Conservation (phyloP, 805 yeast species). For the Candida loeiensis region DNA sequence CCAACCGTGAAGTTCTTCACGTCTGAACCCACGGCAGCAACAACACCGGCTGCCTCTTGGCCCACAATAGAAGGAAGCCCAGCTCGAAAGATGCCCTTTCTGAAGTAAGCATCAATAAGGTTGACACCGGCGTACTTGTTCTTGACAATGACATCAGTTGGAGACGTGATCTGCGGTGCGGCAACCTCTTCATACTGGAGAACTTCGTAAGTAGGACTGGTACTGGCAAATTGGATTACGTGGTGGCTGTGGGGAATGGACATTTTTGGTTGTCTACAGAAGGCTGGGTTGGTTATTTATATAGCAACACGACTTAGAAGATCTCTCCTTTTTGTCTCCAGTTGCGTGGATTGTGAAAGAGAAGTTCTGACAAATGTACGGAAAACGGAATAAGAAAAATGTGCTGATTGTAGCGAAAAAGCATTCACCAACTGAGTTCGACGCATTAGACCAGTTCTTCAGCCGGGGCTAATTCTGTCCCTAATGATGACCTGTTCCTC, state of each 20-base stretch:
- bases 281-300: no score
- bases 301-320: no score
- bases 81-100: slow-evolving; percentile 70
- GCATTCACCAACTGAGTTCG: no score
- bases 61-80: slow-evolving; percentile 64
- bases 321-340: no score
- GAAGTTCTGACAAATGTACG: no score
- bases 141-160: slow-evolving; percentile 61
- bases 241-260: slow-evolving; percentile 54
- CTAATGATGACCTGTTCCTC: no score
- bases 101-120: slow-evolving; percentile 77
- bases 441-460: no score
- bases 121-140: slow-evolving; percentile 78
- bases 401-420: no score
- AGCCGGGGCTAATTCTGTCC: no score
- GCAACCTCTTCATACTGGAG: slow-evolving; percentile 54
- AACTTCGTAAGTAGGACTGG: slow-evolving; percentile 54
- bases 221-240: slow-evolving; percentile 51
- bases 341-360: no score
- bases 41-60: slow-evolving; percentile 67
- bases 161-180: slow-evolving; percentile 53
- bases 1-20: slow-evolving; percentile 60
- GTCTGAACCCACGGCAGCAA: slow-evolving; percentile 59
- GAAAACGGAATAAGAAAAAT: no score
- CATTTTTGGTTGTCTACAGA: no score